phyloP scores from a whole-genome alignment of 176 grass and related monocot species.

The Luzula sylvatica region DNA sequence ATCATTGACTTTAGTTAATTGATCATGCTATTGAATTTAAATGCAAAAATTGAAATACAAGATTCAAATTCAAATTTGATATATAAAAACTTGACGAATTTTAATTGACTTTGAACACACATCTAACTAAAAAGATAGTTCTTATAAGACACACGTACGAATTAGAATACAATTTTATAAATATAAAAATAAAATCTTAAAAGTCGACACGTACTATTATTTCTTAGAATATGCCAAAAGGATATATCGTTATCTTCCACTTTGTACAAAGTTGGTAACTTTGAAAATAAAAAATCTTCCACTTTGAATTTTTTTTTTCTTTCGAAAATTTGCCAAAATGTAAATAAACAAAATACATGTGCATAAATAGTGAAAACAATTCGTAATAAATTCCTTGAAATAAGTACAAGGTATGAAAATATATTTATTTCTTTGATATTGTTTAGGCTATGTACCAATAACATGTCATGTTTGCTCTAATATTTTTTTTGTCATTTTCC shows the following conservation, averaged over 20 bases:
- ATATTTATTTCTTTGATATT: background rate
- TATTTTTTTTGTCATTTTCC: background rate
- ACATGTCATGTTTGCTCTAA: background rate
- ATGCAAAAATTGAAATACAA: background rate
- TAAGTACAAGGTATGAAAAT: too few relatives aligned
- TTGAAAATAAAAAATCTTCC: too few relatives aligned
- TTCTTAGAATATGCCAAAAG: background rate
- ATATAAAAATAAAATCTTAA: too few relatives aligned
- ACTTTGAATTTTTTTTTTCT: too few relatives aligned
- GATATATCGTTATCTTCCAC: background rate
- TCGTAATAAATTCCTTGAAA: constrained; percentile 10
- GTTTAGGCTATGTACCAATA: background rate
- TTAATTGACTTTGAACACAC: too few relatives aligned
- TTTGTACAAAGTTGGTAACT: background rate
- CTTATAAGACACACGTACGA: background rate
- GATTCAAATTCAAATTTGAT: too few relatives aligned
- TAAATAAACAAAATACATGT: background rate
- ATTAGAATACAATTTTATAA: background rate
- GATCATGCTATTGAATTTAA: background rate
- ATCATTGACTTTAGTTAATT: background rate
- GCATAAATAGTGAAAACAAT: background rate
- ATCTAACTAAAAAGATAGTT: too few relatives aligned
- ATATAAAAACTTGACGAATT: too few relatives aligned
- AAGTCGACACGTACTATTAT: too few relatives aligned
- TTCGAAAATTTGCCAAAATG: too few relatives aligned